Conservation (phyloP, 495 filamentous ascomycete genomes). For the Evansstolkia leycettana region DNA sequence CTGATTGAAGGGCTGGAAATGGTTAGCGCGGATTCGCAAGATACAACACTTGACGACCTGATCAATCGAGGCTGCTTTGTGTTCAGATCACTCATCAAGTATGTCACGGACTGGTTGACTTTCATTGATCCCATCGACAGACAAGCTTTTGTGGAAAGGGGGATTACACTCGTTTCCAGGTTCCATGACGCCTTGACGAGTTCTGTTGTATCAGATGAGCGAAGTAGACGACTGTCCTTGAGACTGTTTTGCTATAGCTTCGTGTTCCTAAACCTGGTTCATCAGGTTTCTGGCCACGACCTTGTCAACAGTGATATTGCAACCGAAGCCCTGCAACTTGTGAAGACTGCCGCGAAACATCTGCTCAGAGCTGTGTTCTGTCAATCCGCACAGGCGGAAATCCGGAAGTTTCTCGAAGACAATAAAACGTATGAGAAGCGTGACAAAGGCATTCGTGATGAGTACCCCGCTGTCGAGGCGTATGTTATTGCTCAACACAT, state of each 20-base stretch:
- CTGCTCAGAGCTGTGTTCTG: conserved; percentile 26
- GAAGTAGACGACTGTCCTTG: conserved; percentile 8
- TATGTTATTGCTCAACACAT: conserved; percentile 56
- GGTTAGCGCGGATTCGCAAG: conserved; percentile 1
- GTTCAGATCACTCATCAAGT: conserved; percentile 30
- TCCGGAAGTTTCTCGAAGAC: conserved; percentile 52
- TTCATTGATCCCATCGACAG: conserved; percentile 43
- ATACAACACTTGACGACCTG: not conserved
- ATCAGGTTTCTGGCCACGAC: conserved; percentile 27
- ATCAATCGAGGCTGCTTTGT: conserved; percentile 2
- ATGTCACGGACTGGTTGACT: conserved; percentile 33
- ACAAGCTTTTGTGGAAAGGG: conserved; percentile 22
- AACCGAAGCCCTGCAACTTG: conserved; percentile 14
- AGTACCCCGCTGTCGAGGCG: conserved; percentile 44
- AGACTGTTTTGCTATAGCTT: conserved; percentile 22
- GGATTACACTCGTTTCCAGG: conserved; percentile 14
- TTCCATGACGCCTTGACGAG: conserved; percentile 17
- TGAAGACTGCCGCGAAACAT: conserved; percentile 19
- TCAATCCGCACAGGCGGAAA: conserved; percentile 28
- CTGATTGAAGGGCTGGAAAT: conserved; percentile 23
- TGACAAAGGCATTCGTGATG: conserved; percentile 54
- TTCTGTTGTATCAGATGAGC: conserved; percentile 8
- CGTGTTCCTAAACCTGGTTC: conserved; percentile 28
- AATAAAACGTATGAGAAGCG: conserved; percentile 39
- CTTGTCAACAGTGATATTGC: conserved; percentile 15